Percentiles rank a stretch among this genome's conserved stretches.
Evolutionary conservation across 139 green algal species (phyloP).

Genomic region (Picochlorum sp.): DNA sequence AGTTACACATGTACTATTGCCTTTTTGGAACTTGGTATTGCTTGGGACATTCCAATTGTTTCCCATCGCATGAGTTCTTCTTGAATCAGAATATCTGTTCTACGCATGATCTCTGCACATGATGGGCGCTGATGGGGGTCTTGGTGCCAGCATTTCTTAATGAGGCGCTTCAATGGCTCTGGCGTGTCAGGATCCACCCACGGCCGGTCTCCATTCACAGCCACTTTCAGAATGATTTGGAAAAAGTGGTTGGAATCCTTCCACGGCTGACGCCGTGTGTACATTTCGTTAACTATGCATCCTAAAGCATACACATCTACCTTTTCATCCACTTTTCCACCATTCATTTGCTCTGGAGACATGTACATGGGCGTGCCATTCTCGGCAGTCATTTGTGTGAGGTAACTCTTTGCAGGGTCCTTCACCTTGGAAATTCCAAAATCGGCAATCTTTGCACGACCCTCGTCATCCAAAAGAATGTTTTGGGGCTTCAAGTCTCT

Average conservation of each 20-base stretch:
- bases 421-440: constrained; percentile 71
- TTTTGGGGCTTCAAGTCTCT: constrained; percentile 73
- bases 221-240: constrained; percentile 54
- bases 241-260: constrained; percentile 38
- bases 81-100: constrained; percentile 32
- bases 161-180: constrained; percentile 38
- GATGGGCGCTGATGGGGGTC: constrained; percentile 47
- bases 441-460: constrained; percentile 68
- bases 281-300: constrained; percentile 49
- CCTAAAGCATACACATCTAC: constrained; percentile 51
- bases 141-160: constrained; percentile 51
- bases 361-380: constrained; percentile 69
- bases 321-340: constrained; percentile 64
- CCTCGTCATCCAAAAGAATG: constrained; percentile 53
- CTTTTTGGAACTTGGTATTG: neutral
- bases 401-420: constrained; percentile 66
- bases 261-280: constrained; percentile 42
- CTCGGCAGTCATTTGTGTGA: constrained; percentile 64
- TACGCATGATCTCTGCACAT: constrained; percentile 43
- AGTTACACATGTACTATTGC: no score
- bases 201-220: constrained; percentile 43
- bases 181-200: constrained; percentile 38
- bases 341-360: constrained; percentile 75
- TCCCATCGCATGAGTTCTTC: constrained; percentile 30
- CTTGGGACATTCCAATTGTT: constrained; percentile 5